A percentile compares a stretch with the other conserved stretches of the same genome.
Conservation (phyloP, 495 filamentous ascomycete genomes). For the Clavariopsis aquatica region DNA sequence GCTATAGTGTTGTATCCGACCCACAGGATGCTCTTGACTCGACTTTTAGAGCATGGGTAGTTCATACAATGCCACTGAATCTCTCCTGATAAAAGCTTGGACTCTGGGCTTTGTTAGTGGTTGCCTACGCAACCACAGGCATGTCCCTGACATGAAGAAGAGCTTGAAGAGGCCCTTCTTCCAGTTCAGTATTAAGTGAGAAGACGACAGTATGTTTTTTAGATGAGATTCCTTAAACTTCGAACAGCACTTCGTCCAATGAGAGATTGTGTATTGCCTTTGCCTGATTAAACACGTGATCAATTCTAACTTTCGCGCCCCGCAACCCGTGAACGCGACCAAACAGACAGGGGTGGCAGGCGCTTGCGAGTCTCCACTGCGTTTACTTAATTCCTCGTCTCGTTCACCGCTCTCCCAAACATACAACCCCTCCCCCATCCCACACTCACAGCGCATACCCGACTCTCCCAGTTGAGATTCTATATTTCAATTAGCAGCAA, state of each 20-base stretch:
- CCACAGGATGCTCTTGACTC: too few species aligned
- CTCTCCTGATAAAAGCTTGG: neutral
- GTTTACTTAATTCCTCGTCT: conserved; percentile 2
- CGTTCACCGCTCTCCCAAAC: conserved; percentile 12
- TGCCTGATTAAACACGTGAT: conserved; percentile 3
- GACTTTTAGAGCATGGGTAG: neutral
- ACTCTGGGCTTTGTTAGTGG: neutral
- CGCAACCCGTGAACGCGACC: conserved; percentile 2
- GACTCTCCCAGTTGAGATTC: neutral
- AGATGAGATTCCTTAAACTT: too few species aligned
- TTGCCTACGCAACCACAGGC: neutral
- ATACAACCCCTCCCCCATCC: conserved; percentile 1
- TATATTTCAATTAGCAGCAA: neutral
- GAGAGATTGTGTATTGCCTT: neutral
- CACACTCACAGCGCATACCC: neutral
- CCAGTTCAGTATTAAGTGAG: too few species aligned
- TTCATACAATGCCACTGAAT: neutral
- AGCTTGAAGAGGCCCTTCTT: too few species aligned
- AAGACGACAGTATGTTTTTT: too few species aligned
- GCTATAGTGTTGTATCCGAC: too few species aligned
- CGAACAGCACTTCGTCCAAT: neutral
- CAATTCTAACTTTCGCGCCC: neutral
- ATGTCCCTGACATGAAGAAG: too few species aligned
- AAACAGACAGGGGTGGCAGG: conserved; percentile 6
- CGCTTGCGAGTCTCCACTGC: conserved; percentile 6